These are phyloP conservation scores for Geotrichum aggregatum DNA, from an alignment of 1,139 yeast genomes.

Conservation along the genomic window DNA sequence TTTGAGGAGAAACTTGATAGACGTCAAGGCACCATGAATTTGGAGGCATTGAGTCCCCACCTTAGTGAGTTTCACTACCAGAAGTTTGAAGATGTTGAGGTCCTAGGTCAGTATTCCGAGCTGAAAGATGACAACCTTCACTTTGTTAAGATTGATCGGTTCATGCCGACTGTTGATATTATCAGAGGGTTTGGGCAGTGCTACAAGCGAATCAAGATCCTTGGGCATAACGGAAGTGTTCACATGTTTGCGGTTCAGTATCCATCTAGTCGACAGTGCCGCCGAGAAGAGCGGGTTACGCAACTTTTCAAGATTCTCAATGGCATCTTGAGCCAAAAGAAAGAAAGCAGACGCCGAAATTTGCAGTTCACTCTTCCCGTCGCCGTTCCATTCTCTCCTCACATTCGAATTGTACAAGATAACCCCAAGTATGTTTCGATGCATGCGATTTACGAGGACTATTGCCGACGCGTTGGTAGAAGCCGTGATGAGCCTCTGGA, in stretches of 20 bases:
- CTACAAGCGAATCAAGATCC: constrained; percentile 78
- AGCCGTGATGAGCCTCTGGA: constrained; percentile 88
- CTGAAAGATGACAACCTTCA: constrained; percentile 76
- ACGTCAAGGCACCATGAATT: constrained; percentile 68
- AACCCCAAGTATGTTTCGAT: constrained; percentile 72
- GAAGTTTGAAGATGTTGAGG: constrained; percentile 93
- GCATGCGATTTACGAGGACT: constrained; percentile 85
- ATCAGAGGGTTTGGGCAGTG: constrained; percentile 92
- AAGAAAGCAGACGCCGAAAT: constrained; percentile 81
- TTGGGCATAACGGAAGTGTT: constrained; percentile 89
- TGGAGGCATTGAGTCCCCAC: constrained; percentile 91
- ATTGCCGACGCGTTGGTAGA: constrained; percentile 68
- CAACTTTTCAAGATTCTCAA: constrained; percentile 87
- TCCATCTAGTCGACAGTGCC: constrained; percentile 96
- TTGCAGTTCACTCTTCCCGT: constrained; percentile 83
- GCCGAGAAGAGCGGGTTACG: constrained; percentile 92
- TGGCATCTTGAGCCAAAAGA: constrained; percentile 72
- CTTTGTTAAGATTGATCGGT: constrained; percentile 88
- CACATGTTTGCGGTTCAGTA: constrained; percentile 95
- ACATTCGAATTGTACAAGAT: constrained; percentile 85
- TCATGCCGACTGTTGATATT: constrained; percentile 81
- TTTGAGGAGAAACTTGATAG: constrained; percentile 83
- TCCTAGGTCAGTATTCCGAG: constrained; percentile 89
- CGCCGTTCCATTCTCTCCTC: constrained; percentile 93
- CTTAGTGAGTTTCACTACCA: constrained; percentile 96